Conservation (phyloP, 257 asterid species). For the Plantago elongata region DNA sequence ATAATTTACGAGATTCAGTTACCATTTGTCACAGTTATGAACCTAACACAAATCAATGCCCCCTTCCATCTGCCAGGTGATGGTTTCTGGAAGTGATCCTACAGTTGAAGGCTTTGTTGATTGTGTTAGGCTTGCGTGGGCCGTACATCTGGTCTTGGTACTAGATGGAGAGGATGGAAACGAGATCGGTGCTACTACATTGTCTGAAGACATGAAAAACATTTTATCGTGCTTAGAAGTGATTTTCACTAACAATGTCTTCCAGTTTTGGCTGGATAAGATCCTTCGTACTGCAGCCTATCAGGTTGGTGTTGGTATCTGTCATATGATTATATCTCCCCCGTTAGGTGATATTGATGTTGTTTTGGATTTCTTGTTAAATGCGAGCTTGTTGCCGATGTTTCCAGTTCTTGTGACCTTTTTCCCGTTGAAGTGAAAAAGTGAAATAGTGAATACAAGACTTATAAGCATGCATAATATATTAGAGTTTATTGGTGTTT, state of each 20-base stretch:
- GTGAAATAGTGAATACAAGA: not conserved
- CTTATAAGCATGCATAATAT: not conserved
- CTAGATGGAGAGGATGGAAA: slow-evolving; percentile 57
- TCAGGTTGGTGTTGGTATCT: slow-evolving; percentile 47
- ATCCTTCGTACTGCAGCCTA: slow-evolving; percentile 84
- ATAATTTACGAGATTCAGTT: slow-evolving; percentile 11
- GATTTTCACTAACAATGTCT: slow-evolving; percentile 68
- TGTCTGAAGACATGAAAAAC: slow-evolving; percentile 45
- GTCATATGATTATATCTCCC: not conserved
- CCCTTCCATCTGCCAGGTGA: slow-evolving; percentile 49
- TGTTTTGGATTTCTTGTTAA: not conserved
- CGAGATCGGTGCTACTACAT: slow-evolving; percentile 44
- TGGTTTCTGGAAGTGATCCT: slow-evolving; percentile 70
- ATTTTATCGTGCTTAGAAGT: slow-evolving; percentile 68
- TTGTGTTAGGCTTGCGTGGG: slow-evolving; percentile 93
- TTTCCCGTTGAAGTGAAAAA: not conserved
- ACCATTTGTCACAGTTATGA: not conserved
- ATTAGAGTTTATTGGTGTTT: not conserved
- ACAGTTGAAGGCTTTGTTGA: slow-evolving; percentile 72
- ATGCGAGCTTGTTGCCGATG: not conserved
- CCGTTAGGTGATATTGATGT: not conserved
- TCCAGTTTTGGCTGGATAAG: slow-evolving; percentile 85
- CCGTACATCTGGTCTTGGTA: slow-evolving; percentile 76
- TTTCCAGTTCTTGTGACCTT: not conserved
- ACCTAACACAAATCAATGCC: slow-evolving; percentile 15